Percentiles rank a stretch among this genome's conserved stretches.
Evolutionary conservation across 148 eudicot species (phyloP).

Genomic region (Rhododendron kiyosumense): DNA sequence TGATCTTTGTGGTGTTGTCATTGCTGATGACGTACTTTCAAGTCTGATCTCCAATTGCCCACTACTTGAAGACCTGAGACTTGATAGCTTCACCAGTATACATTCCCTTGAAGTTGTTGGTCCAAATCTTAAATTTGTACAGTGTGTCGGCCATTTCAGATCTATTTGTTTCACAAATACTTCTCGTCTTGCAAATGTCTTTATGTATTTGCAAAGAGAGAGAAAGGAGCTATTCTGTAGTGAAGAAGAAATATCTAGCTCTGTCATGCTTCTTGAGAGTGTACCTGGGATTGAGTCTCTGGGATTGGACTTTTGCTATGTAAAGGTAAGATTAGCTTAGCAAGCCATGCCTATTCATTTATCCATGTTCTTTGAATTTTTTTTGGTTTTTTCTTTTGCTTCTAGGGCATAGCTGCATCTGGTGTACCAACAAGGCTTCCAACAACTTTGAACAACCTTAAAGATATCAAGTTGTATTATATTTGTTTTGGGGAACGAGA

Average conservation of each 20-base stretch:
- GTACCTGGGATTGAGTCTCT: background rate
- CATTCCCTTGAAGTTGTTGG: background rate
- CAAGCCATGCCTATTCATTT: background rate
- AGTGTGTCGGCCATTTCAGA: background rate
- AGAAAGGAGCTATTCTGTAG: too few species aligned
- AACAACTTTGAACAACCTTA: background rate
- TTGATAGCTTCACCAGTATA: background rate
- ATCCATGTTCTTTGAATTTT: too few species aligned
- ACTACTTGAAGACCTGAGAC: background rate
- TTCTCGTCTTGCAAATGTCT: background rate
- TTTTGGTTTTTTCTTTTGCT: too few species aligned
- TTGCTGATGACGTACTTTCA: background rate
- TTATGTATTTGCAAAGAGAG: too few species aligned
- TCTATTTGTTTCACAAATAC: constrained; percentile 7
- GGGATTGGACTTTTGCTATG: background rate
- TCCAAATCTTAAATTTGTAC: background rate
- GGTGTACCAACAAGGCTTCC: too few species aligned
- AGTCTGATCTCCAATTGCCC: constrained; percentile 9
- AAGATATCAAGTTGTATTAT: background rate
- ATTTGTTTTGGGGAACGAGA: background rate
- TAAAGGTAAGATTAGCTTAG: background rate
- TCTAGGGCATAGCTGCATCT: too few species aligned
- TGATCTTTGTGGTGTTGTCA: background rate
- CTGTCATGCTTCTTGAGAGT: background rate
- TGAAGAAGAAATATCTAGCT: background rate